Evolutionary conservation across 345 rosid species (phyloP).

Genomic region (Melastoma malabathricum): DNA sequence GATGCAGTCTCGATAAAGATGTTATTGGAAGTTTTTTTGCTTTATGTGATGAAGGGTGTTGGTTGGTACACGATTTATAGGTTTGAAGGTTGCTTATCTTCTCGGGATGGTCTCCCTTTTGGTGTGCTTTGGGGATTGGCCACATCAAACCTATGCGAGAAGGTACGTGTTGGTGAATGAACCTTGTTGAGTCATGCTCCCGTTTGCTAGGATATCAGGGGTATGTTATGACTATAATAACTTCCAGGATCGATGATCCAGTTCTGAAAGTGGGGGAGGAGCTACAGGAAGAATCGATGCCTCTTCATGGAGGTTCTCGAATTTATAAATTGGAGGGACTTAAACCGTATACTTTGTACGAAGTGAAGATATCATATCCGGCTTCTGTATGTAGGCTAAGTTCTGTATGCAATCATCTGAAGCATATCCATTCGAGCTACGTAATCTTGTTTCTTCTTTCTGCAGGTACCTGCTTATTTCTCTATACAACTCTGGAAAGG

Average conservation of each 20-base stretch:
- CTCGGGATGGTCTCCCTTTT: constrained; percentile 13
- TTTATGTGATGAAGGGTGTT: no score
- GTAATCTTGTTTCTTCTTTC: background rate
- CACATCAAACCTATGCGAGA: constrained; percentile 17
- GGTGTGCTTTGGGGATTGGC: constrained; percentile 8
- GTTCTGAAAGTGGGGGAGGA: constrained; percentile 55
- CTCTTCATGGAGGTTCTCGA: constrained; percentile 43
- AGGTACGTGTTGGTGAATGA: background rate
- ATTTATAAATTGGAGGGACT: constrained; percentile 48
- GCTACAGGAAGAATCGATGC: constrained; percentile 50
- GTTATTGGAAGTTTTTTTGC: no score
- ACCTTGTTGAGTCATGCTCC: background rate
- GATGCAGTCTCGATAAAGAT: no score
- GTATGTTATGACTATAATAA: no score
- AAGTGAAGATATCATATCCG: constrained; percentile 98
- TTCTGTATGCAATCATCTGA: background rate
- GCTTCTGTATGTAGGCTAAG: constrained; percentile 67
- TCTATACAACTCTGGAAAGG: constrained; percentile 43
- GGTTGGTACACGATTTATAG: no score
- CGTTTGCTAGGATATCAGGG: no score
- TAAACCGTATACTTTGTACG: constrained; percentile 63
- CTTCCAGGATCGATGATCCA: constrained; percentile 22
- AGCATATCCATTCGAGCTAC: no score
- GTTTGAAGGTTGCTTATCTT: background rate
- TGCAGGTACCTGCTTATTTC: constrained; percentile 64